Conservation (phyloP, 441 rosid species). For the Sinapis alba region DNA sequence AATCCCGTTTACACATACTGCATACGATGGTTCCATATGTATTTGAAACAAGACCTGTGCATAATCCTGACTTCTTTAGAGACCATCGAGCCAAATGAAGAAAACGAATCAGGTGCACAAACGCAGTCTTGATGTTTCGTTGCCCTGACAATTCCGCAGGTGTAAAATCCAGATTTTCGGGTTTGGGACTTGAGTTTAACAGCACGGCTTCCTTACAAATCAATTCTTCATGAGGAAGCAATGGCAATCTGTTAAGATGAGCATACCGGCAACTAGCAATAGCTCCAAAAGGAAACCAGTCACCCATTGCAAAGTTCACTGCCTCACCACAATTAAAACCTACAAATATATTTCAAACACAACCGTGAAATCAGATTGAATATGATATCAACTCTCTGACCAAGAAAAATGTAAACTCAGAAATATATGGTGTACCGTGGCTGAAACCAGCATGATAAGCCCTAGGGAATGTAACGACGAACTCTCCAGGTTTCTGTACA, state of each 20-base stretch:
- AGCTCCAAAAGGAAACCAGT: conserved; percentile 98
- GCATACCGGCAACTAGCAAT: conserved; percentile 97
- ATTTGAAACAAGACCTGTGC: conserved; percentile 54
- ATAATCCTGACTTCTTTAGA: conserved; percentile 68
- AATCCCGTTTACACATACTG: conserved; percentile 91
- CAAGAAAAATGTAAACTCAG: neutral
- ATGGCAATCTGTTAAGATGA: conserved; percentile 80
- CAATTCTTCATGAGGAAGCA: conserved; percentile 98
- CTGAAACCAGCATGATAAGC: conserved; percentile 99
- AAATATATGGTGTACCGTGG: conserved; percentile 62
- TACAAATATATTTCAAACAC: conserved; percentile 34
- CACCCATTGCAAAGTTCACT: conserved; percentile 95
- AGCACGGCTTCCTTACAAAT: conserved; percentile 95
- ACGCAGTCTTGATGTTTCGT: conserved; percentile 63
- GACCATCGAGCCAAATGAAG: conserved; percentile 87
- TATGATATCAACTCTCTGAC: neutral
- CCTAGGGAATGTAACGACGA: conserved; percentile 86
- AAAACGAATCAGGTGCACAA: conserved; percentile 84
- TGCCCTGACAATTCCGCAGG: conserved; percentile 62
- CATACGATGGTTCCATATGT: conserved; percentile 72
- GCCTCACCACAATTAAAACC: conserved; percentile 99
- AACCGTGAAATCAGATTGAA: conserved; percentile 7
- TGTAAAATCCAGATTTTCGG: conserved; percentile 66
- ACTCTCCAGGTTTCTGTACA: conserved; percentile 98
- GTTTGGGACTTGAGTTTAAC: conserved; percentile 51